Conservation (phyloP, 2,329 filamentous ascomycete genomes). For the Mariannaea sp. region DNA sequence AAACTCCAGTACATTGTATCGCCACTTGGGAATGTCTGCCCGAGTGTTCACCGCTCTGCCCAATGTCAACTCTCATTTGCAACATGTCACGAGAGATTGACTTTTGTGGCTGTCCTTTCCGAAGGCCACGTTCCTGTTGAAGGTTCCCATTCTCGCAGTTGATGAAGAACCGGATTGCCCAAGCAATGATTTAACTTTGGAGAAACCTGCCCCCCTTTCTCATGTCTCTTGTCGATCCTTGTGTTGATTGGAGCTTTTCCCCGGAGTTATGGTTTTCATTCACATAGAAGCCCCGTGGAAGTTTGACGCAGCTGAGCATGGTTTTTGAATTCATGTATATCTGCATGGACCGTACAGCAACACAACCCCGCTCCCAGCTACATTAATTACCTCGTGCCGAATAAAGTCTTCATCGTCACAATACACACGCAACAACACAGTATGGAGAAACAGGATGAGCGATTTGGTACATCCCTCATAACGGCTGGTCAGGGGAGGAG, state of each 20-base stretch:
- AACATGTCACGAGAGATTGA: slow-evolving; percentile 4
- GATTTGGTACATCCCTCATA: slow-evolving; percentile 3
- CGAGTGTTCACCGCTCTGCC: not conserved
- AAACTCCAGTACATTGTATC: not conserved
- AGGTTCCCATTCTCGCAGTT: too few relatives aligned
- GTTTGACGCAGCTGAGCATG: not conserved
- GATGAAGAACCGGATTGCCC: too few relatives aligned
- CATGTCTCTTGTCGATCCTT: not conserved
- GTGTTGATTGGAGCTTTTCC: not conserved
- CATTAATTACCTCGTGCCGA: not conserved
- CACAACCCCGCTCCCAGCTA: not conserved
- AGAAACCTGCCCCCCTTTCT: too few relatives aligned
- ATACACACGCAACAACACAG: not conserved
- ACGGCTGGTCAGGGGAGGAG: not conserved
- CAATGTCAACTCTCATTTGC: slow-evolving; percentile 1
- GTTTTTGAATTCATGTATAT: not conserved
- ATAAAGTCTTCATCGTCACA: slow-evolving; percentile 11
- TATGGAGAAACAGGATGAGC: slow-evolving; percentile 5
- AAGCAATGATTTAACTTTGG: slow-evolving; percentile 6
- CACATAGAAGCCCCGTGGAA: not conserved
- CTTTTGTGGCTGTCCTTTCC: slow-evolving; percentile 9
- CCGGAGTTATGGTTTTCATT: slow-evolving; percentile 13
- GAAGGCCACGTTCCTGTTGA: not conserved
- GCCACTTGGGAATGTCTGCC: not conserved
- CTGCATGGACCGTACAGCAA: too few relatives aligned